phyloP scores from a whole-genome alignment of 768 basidiomycete species.

The Amanita molliuscula region DNA sequence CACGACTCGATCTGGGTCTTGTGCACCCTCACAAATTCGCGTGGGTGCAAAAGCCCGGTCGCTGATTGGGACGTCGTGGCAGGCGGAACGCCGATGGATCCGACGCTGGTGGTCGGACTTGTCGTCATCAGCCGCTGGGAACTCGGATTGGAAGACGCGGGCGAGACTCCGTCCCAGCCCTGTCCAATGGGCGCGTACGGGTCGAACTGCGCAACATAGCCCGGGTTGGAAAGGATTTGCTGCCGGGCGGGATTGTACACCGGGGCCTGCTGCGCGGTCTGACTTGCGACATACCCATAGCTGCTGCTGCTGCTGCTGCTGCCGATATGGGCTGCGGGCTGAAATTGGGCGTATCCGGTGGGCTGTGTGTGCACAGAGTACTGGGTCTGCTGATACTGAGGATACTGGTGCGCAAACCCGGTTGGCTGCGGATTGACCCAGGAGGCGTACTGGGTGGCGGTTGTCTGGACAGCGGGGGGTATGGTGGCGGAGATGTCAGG shows the following conservation, averaged over 20 bases:
- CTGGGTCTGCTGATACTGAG: conserved; percentile 18
- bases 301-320: conserved; percentile 36
- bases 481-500: conserved; percentile 44
- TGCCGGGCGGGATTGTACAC: conserved; percentile 34
- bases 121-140: conserved; percentile 9
- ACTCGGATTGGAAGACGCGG: conserved; percentile 12
- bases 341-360: conserved; percentile 18
- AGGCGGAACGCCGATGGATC: neutral
- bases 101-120: conserved; percentile 11
- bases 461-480: conserved; percentile 6
- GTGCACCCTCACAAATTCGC: conserved; percentile 54
- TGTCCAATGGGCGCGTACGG: conserved; percentile 38
- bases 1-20: conserved; percentile 63
- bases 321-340: conserved; percentile 47
- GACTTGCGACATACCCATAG: conserved; percentile 27
- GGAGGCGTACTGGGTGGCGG: conserved; percentile 24
- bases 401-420: conserved; percentile 15
- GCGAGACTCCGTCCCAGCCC: conserved; percentile 25
- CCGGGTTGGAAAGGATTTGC: conserved; percentile 35
- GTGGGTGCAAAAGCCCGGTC: conserved; percentile 46
- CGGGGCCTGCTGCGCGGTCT: conserved; percentile 16
- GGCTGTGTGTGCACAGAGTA: conserved; percentile 4
- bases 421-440: conserved; percentile 18
- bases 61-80: conserved; percentile 19
- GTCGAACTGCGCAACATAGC: conserved; percentile 42